Evolutionary conservation across 1,284 basidiomycete genomes (phyloP).

Genomic region (Pisolithus thermaeus): DNA sequence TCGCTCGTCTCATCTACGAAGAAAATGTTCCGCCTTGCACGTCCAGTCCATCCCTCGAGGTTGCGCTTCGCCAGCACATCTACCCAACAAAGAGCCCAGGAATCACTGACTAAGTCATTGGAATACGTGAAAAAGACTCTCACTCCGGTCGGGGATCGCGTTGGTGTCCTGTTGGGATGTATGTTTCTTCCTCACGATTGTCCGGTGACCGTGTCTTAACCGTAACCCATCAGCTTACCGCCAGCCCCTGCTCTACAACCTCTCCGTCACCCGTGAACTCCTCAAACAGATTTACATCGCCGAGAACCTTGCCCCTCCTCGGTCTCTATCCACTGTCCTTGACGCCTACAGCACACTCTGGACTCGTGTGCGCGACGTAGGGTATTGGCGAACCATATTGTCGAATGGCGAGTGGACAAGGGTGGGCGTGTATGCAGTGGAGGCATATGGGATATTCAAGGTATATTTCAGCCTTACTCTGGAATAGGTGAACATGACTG

Average conservation of each 20-base stretch:
- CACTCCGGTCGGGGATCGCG: slow-evolving; percentile 55
- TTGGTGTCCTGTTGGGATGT: slow-evolving; percentile 63
- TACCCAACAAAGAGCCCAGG: slow-evolving; percentile 65
- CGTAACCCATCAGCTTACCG: slow-evolving; percentile 60
- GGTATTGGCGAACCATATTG: slow-evolving; percentile 68
- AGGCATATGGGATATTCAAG: slow-evolving; percentile 87
- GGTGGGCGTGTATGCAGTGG: slow-evolving; percentile 80
- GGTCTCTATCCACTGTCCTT: slow-evolving; percentile 55
- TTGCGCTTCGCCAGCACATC: slow-evolving; percentile 23
- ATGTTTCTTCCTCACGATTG: not conserved
- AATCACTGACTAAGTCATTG: slow-evolving; percentile 51
- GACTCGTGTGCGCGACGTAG: slow-evolving; percentile 56
- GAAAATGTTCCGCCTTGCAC: slow-evolving; percentile 9
- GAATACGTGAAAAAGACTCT: slow-evolving; percentile 49
- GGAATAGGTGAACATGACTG: slow-evolving; percentile 29
- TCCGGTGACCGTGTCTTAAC: not conserved
- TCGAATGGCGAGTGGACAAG: slow-evolving; percentile 75
- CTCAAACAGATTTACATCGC: slow-evolving; percentile 88
- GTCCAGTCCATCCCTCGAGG: slow-evolving; percentile 9
- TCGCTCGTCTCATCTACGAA: slow-evolving; percentile 3
- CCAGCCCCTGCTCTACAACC: slow-evolving; percentile 80
- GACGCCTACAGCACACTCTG: slow-evolving; percentile 74
- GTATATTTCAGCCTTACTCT: slow-evolving; percentile 32
- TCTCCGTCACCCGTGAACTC: slow-evolving; percentile 78
- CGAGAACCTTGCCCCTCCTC: slow-evolving; percentile 83